phyloP scores from a whole-genome alignment of 2,329 filamentous ascomycete genomes.

The Colletotrichum costaricense region DNA sequence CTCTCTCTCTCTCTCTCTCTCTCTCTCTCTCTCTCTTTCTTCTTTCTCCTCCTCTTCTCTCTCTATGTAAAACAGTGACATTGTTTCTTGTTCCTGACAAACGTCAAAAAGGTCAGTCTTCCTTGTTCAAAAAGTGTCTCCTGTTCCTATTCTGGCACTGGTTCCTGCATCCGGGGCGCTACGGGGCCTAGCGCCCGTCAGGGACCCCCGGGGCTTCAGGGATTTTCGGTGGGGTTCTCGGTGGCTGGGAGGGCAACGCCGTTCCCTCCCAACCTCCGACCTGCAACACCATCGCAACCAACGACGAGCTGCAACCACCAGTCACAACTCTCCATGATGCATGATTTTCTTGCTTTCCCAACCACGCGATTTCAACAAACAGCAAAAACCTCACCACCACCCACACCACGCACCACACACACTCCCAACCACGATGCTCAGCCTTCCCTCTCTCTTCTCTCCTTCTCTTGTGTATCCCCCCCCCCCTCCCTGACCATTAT shows the following conservation, averaged over 20 bases:
- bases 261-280: conserved; percentile 24
- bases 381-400: conserved; percentile 28
- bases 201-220: neutral
- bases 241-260: conserved; percentile 32
- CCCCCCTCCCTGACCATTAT: neutral
- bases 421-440: conserved; percentile 15
- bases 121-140: neutral
- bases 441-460: conserved; percentile 3
- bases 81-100: neutral
- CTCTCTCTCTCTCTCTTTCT: too few species aligned
- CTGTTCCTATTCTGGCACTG: conserved; percentile 14
- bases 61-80: neutral
- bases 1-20: neutral
- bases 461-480: neutral
- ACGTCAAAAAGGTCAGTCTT: neutral
- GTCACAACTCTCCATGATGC: neutral
- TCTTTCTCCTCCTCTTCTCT: neutral
- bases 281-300: neutral
- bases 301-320: neutral
- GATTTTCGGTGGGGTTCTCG: conserved; percentile 11
- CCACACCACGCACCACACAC: neutral
- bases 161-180: conserved; percentile 30
- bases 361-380: conserved; percentile 23
- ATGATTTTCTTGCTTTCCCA: conserved; percentile 4
- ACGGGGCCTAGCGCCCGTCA: conserved; percentile 23